Evolutionary conservation across 177 flowering plant species (phyloP), one percentile per base, ranked within the genome.

Genomic region (Telopea speciosissima): DNA sequence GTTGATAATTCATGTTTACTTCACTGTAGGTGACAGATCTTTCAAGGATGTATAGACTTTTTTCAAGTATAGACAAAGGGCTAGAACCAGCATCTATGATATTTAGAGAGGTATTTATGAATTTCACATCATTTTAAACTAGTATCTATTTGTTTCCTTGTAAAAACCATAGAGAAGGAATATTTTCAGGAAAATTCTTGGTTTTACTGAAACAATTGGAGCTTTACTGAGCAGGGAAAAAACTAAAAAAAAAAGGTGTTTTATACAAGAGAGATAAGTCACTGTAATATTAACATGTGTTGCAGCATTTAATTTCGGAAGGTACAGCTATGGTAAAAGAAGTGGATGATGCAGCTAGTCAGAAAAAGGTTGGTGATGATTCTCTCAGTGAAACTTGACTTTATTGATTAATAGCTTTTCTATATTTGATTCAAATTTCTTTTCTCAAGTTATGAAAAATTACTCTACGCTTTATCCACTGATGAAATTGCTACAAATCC

Each of bases 1-100:
- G 36, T 14, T 10, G 45, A 24, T 7, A 14, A 23, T 1, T 31
- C 23, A 21, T 66, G 24, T 70, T 80, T 77, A 22, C 40, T 10
- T 19, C 28, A 8, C 13, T 68, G 65, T 70, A 90, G 92, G 88
- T 81, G 69, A 89, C 84, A 44, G 91, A 90, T 81, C 75, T 90
- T 61, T 84, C 96, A 22, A 83, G 91, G 77, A 87, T 90, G 91
- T 88, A 83, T 75, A 84, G 91, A 74, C 86, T 90, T 23, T 88
- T 86, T 69, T 80, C 80, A 33, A 85, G 80, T 68, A 82, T 88
- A 62, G 80, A 82, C 40, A 63, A 72, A 63, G 92, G 90, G 13
- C 69, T 88, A n/a, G 93, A 90, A 36, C 90, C 88, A 8, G 88
- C 85, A 52, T 81, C 88, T 17, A 70, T 49, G 59, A 87, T 86